Evolutionary conservation across 2,329 filamentous ascomycete genomes (phyloP).

Genomic region (Laburnicola sp.): DNA sequence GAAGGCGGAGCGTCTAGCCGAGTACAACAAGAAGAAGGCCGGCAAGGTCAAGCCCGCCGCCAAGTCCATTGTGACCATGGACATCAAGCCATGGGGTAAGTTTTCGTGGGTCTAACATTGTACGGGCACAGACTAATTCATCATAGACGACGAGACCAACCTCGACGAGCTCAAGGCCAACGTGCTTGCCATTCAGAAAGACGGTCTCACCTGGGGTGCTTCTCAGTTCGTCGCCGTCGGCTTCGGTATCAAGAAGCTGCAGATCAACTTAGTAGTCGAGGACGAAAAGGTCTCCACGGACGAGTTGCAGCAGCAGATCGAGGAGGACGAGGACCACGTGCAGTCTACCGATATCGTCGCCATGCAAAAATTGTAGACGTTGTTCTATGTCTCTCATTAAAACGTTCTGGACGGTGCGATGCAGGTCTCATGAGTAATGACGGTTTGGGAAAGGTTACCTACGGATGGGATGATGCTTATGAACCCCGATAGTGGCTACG

Average conservation of each 20-base stretch:
- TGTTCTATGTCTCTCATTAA: not conserved
- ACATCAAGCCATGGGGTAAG: slow-evolving; percentile 99
- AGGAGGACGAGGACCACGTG: slow-evolving; percentile 88
- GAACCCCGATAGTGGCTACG: slow-evolving; percentile 2
- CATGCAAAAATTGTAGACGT: slow-evolving; percentile 48
- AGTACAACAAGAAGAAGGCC: slow-evolving; percentile 97
- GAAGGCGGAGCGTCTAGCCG: slow-evolving; percentile 86
- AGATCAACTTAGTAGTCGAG: slow-evolving; percentile 97
- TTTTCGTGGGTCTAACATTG: slow-evolving; percentile 24
- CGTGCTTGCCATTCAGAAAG: slow-evolving; percentile 83
- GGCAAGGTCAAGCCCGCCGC: slow-evolving; percentile 87
- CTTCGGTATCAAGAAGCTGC: slow-evolving; percentile 98
- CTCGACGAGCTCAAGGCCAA: slow-evolving; percentile 78
- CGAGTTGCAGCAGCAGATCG: slow-evolving; percentile 85
- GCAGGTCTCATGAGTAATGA: slow-evolving; percentile 23
- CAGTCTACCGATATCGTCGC: slow-evolving; percentile 89
- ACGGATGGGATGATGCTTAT: slow-evolving; percentile 2
- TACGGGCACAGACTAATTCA: slow-evolving; percentile 22
- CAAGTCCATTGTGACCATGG: slow-evolving; percentile 94
- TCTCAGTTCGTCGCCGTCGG: slow-evolving; percentile 88
- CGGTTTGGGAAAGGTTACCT: slow-evolving; percentile 17
- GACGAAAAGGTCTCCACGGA: slow-evolving; percentile 91
- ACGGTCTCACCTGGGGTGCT: slow-evolving; percentile 94
- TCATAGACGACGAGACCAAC: slow-evolving; percentile 84
- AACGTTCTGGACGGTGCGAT: slow-evolving; percentile 10